Evolutionary conservation across 2,329 filamentous ascomycete species (phyloP).

Genomic region (Stachybotrys elegans): DNA sequence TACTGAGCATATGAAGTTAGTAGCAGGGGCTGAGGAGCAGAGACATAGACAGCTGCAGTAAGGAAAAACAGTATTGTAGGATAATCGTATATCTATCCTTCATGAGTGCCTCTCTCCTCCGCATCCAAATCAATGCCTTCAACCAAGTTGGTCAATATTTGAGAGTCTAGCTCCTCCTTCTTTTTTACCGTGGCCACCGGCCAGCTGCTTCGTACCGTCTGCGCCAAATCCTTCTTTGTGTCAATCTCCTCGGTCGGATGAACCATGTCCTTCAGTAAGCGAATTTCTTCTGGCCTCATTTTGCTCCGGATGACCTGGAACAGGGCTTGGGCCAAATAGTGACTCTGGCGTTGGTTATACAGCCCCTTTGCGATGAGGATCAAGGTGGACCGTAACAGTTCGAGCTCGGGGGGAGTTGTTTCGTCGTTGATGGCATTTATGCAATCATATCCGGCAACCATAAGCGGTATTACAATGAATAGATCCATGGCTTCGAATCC

Average conservation of each 20-base stretch:
- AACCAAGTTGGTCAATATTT: conserved; percentile 17
- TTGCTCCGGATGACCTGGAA: conserved; percentile 26
- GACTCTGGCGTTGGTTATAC: conserved; percentile 24
- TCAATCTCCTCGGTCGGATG: conserved; percentile 14
- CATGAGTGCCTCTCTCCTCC: not conserved
- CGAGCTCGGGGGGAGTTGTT: conserved; percentile 8
- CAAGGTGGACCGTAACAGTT: conserved; percentile 25
- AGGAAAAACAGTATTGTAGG: too few relatives aligned
- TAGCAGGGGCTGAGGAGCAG: too few relatives aligned
- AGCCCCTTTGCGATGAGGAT: conserved; percentile 28
- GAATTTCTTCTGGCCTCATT: conserved; percentile 23
- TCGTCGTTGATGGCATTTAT: conserved; percentile 18
- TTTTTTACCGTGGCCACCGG: conserved; percentile 23
- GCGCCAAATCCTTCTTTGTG: conserved; percentile 11
- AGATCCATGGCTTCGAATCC: conserved; percentile 25
- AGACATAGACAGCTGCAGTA: too few relatives aligned
- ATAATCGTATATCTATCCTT: too few relatives aligned
- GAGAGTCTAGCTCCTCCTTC: conserved; percentile 17
- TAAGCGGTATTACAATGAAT: conserved; percentile 26
- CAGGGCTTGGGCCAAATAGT: conserved; percentile 26
- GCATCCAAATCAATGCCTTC: conserved; percentile 9
- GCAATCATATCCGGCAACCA: conserved; percentile 20
- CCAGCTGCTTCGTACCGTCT: conserved; percentile 23
- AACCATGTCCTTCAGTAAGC: conserved; percentile 12
- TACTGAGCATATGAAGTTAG: too few relatives aligned